A percentile compares a stretch with the other conserved stretches of the same genome.
phyloP scores from a whole-genome alignment of 768 basidiomycete genomes.

The Cantharellus anzutake region DNA sequence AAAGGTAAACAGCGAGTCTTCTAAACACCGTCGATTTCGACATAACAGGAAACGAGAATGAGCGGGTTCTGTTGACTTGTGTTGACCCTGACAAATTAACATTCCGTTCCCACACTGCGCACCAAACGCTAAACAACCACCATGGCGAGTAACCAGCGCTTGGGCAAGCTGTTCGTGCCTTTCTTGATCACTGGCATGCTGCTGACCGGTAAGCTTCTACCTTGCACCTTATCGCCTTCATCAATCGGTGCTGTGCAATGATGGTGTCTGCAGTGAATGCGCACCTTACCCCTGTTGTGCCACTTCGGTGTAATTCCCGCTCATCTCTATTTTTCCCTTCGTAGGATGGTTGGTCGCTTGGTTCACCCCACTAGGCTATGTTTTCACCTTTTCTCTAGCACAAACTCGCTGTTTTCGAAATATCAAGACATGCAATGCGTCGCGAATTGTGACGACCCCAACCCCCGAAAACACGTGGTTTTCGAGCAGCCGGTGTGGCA shows the following conservation, averaged over 20 bases:
- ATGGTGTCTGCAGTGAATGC: not conserved
- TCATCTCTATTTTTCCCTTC: no score
- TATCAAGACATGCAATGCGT: constrained; percentile 99
- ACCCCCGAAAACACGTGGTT: constrained; percentile 41
- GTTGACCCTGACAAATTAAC: no score
- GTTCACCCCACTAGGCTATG: constrained; percentile 1
- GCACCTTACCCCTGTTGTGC: not conserved
- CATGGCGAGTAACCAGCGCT: not conserved
- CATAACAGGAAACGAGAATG: no score
- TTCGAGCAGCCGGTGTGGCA: constrained; percentile 96
- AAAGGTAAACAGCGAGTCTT: no score
- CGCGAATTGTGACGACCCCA: constrained; percentile 61
- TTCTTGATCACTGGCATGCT: constrained; percentile 86
- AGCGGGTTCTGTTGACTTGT: no score
- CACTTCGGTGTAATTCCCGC: no score
- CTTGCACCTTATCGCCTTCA: not conserved
- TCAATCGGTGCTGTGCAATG: not conserved
- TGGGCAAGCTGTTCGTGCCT: constrained; percentile 30
- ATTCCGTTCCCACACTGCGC: no score
- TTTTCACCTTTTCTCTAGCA: constrained; percentile 10
- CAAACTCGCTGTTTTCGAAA: constrained; percentile 67
- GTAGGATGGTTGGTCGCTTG: not conserved
- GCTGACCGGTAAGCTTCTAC: constrained; percentile 37
- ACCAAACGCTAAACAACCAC: no score
- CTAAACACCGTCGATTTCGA: no score